These are phyloP conservation scores for Aspergillus wentii DNA, from an alignment of 495 filamentous ascomycete species.

Conservation along the genomic window DNA sequence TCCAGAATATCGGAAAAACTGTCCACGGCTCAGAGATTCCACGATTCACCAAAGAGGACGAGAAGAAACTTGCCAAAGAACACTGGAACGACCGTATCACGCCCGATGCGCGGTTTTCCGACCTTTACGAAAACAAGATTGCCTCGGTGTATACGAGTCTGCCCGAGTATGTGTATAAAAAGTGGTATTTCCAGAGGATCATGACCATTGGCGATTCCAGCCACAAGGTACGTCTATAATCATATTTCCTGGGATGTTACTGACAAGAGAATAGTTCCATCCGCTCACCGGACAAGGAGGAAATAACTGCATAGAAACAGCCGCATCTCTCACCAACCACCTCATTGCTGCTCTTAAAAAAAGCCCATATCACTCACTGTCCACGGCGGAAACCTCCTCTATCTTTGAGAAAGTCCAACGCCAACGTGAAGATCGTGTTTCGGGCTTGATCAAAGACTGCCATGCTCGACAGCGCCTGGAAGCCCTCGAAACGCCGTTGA, in stretches of 20 bases:
- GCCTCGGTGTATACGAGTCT: conserved; percentile 11
- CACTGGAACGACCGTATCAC: conserved; percentile 23
- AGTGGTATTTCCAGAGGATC: conserved; percentile 17
- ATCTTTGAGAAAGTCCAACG: conserved; percentile 11
- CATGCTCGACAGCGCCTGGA: conserved; percentile 15
- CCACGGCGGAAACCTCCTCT: conserved; percentile 5
- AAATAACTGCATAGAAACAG: conserved; percentile 37
- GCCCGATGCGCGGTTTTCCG: conserved; percentile 17
- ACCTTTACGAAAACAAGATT: conserved; percentile 10
- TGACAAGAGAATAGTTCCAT: conserved; percentile 9
- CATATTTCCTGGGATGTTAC: background rate
- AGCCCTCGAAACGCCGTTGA: conserved; percentile 9
- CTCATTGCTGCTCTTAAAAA: conserved; percentile 6
- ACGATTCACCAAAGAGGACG: conserved; percentile 31
- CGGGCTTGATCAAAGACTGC: conserved; percentile 7
- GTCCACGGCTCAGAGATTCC: conserved; percentile 21
- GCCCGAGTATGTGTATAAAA: conserved; percentile 19
- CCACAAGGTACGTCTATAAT: conserved; percentile 16
- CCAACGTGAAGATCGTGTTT: conserved; percentile 9
- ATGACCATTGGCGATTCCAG: conserved; percentile 22
- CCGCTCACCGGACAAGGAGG: conserved; percentile 24
- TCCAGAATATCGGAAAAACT: conserved; percentile 18
- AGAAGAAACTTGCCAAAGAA: conserved; percentile 12
- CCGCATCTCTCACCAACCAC: conserved; percentile 29
- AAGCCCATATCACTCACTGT: background rate